Evolutionary conservation across 805 yeast genomes (phyloP), one percentile per base, ranked within the genome.

Genomic region (Blastobotrys parvus): DNA sequence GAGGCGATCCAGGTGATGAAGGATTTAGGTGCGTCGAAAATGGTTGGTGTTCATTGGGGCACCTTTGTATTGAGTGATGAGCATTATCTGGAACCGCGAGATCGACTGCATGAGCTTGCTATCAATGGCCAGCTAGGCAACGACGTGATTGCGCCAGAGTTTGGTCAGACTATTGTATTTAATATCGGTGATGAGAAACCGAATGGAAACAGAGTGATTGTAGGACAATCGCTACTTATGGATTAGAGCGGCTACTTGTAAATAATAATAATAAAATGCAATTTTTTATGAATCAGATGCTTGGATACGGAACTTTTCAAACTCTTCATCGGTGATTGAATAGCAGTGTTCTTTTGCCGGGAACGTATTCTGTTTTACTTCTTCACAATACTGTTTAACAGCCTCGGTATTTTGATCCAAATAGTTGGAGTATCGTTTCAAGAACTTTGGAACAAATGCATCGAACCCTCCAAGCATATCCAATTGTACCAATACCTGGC

Each of bases 41-140:
- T 85, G 63, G 74, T 82, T 41, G 97, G 97, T 1, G 87, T 90
- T 25, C 97, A 90, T 62, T 90, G 96, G 94, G 97, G 97, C 0
- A 90, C 97, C 0, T 90, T 88, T 63, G 79, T 87, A 20, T 64
- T 90, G 52, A 83, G 95, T 59, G 82, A 88, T 37, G 97, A 90
- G 61, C 82, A 85, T 44, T 86, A 82, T 50, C 59, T 85, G 30
- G 97, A 89, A 59, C 97, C 97, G 1, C 82, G 83, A 46, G 64
- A 69, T 43, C 62, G 70, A 54, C 61, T 89, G 33, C 72, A 71
- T 37, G 60, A 66, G 37, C 59, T 77, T 40, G 80, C 89, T 0
- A 58, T 53, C 42, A 59, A 51, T n/a, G 52, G 52, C 15, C 64
- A 61, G 30, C 66, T 61, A 42, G 52, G 52, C 0, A 55, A 67